These are phyloP conservation scores for Tolypocladium tundrense DNA, from an alignment of 2,329 filamentous ascomycete species.

Conservation along the genomic window DNA sequence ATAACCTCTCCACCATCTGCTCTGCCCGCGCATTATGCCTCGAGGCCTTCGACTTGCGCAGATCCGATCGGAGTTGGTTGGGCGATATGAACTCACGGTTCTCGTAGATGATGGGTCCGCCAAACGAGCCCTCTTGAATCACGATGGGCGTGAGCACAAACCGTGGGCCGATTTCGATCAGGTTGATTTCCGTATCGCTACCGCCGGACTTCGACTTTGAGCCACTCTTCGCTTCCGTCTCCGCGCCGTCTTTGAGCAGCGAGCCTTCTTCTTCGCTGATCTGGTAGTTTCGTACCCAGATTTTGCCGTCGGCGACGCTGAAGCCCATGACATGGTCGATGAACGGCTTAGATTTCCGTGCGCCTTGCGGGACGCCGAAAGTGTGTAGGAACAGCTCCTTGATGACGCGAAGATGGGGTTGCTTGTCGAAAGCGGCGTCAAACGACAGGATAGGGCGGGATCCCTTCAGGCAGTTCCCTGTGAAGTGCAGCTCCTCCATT, in stretches of 20 bases:
- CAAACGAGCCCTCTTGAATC: conserved; percentile 90
- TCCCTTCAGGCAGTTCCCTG: conserved; percentile 92
- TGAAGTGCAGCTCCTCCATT: conserved; percentile 94
- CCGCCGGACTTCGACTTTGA: conserved; percentile 28
- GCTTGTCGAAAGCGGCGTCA: conserved; percentile 72
- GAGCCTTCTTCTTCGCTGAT: conserved; percentile 71
- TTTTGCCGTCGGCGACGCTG: conserved; percentile 81
- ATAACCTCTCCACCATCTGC: conserved; percentile 58
- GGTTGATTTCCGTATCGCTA: conserved; percentile 64
- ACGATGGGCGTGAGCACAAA: conserved; percentile 92
- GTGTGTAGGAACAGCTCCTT: conserved; percentile 84
- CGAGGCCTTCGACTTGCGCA: conserved; percentile 64
- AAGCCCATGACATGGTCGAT: conserved; percentile 93
- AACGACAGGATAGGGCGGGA: conserved; percentile 87
- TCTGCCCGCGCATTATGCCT: conserved; percentile 71
- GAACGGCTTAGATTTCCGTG: conserved; percentile 88
- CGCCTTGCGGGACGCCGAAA: conserved; percentile 84
- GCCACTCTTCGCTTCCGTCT: conserved; percentile 23
- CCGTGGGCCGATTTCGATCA: conserved; percentile 88
- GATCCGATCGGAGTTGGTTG: conserved; percentile 82
- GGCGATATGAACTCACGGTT: conserved; percentile 96
- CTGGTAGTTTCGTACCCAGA: conserved; percentile 95
- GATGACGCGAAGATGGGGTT: conserved; percentile 71
- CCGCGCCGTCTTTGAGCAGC: conserved; percentile 34
- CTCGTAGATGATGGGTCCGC: conserved; percentile 93